Evolutionary conservation across 495 filamentous ascomycete genomes (phyloP), one percentile per base, ranked within the genome.

Genomic region (Xylaria palmicola): DNA sequence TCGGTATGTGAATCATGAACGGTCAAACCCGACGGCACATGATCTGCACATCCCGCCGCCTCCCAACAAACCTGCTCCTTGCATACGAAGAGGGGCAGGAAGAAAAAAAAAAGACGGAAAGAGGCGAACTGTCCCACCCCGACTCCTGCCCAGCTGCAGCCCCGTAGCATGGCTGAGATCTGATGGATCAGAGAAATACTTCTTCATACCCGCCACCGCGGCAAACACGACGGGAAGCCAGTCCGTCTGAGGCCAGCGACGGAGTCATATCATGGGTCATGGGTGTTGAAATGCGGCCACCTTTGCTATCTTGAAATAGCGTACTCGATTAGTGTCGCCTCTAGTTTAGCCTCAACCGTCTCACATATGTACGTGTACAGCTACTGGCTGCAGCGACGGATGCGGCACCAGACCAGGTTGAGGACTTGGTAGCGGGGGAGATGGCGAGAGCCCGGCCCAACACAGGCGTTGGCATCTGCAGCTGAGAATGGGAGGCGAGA

Each of bases 401-500:
- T 24, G 37, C 29, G 7, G 30, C n/a, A n/a, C n/a, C n/a, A n/a
- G n/a, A n/a, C n/a, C n/a, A n/a, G n/a, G n/a, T n/a, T n/a, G n/a
- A n/a, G n/a, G n/a, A n/a, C n/a, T n/a, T n/a, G n/a, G n/a, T n/a
- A n/a, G n/a, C n/a, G n/a, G n/a, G n/a, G n/a, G n/a, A n/a, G n/a
- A n/a, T n/a, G n/a, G n/a, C n/a, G n/a, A n/a, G n/a, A n/a, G n/a
- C n/a, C n/a, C n/a, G n/a, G n/a, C n/a, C n/a, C n/a, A n/a, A n/a
- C n/a, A n/a, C n/a, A n/a, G n/a, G n/a, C n/a, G n/a, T n/a, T 56
- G 53, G 53, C 53, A 44, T 56, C 37, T 58, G 55, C 55, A 49
- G 43, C 29, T 58, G 55, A 39, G 55, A 43, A 61, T 41, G 24
- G 58, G 39, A 39, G 59, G 50, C 48, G 59, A 61, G 48, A n/a